Base-by-base conservation (phyloP, 768 basidiomycete genomes). In the Naematelia encephala region DNA sequence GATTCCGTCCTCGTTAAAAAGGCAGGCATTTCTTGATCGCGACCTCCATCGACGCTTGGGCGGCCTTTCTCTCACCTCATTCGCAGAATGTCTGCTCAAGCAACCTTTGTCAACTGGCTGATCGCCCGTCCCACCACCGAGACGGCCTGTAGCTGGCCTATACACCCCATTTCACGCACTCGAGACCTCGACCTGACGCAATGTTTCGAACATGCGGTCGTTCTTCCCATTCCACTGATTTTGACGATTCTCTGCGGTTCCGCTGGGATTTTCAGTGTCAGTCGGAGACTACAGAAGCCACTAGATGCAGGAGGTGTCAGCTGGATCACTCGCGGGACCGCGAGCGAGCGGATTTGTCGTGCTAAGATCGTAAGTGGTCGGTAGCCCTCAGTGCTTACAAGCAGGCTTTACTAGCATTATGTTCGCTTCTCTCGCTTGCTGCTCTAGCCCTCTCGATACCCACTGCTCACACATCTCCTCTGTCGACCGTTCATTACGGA, bases 191-290 rank as follows among this genome's bases (percentile, higher is more conserved):
- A 93, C 73, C 63, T 86, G 8, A 89, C 90, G 0, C 82, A 84
- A 13, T 94, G 91, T 73, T 89, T 87, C 63, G 87, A 93, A 66
- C 87, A 90, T 62, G 87, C 84, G 13, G 69, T 86, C 44, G 28
- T 92, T 0, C 74, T 90, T 1, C 81, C 88, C 0, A 59, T 79
- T 3, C 67, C 87, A 0, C 79, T 87, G 52, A 78, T 78, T 1
- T 34, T 80, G 52, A 53, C 84, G 27, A 27, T 85, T 54, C 60
- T 80, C 5, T 77, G 80, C 3, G 68, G 82, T n/a, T 52, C 79
- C 2, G 69, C 65, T 29, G 67, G 69, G 50, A 64, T 63, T 4
- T 54, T 67, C 39, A 62, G 56, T n/a, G 63, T 70, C 12, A 39
- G 50, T 1, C 47, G 61, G 21, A 62, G 61, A 30, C 28, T 65